Evolutionary conservation across 2,329 filamentous ascomycete genomes (phyloP).

Genomic region (Claviceps africana): DNA sequence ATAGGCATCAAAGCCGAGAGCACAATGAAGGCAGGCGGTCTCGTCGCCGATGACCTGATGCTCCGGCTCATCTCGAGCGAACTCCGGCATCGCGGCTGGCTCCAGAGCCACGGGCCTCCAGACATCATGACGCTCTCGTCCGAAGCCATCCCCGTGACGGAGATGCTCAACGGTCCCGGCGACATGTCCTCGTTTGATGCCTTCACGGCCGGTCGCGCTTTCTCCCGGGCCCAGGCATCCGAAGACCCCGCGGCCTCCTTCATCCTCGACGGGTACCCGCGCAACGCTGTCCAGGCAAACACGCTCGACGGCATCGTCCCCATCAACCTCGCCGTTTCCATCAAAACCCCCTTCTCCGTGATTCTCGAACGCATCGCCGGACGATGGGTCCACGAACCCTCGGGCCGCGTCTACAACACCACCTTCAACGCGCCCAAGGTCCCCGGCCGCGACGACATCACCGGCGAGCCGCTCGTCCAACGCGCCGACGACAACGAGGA

Average conservation of each 20-base stretch:
- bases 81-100: constrained; percentile 73
- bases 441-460: constrained; percentile 73
- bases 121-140: constrained; percentile 40
- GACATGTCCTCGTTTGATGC: constrained; percentile 8
- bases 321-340: constrained; percentile 85
- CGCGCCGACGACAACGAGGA: constrained; percentile 76
- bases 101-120: constrained; percentile 35
- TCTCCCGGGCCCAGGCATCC: constrained; percentile 31
- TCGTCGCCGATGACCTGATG: constrained; percentile 89
- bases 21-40: constrained; percentile 72
- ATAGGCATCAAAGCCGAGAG: constrained; percentile 80
- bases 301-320: constrained; percentile 70
- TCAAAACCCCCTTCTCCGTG: constrained; percentile 73
- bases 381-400: constrained; percentile 85
- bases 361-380: constrained; percentile 83
- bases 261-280: constrained; percentile 90
- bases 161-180: constrained; percentile 14
- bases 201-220: background rate
- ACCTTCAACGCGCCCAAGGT: constrained; percentile 78
- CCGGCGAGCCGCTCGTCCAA: constrained; percentile 72
- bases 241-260: constrained; percentile 73
- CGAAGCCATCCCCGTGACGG: constrained; percentile 23
- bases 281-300: constrained; percentile 66
- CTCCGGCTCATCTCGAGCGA: constrained; percentile 85
- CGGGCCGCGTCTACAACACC: constrained; percentile 89